Base-by-base conservation (phyloP, 345 rosid species). In the Noccaea bulbosa region DNA sequence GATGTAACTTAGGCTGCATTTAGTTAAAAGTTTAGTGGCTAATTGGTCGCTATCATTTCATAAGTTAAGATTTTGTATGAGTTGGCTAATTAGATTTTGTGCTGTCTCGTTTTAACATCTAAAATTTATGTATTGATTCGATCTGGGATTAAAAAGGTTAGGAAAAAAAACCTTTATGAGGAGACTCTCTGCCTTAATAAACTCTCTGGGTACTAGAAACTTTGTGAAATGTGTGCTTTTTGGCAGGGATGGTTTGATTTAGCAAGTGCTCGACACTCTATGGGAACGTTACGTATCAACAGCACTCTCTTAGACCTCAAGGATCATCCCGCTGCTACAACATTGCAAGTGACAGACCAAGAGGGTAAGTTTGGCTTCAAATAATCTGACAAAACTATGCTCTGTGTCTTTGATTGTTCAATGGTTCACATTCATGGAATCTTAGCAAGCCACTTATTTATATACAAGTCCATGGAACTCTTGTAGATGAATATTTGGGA, bases 231-330 rank as follows among this genome's bases (percentile, higher is more conserved):
- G 22, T 48, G 24, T 62, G 40, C 0, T 40, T 44, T 44, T 53
- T 64, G 50, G 50, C 62, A 94, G 97, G 99, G 97, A 57, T 94
- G 99, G 99, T 67, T 94, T 60, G 93, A 94, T 59, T 62, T 94
- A 61, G 93, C 97, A 5, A 81, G 96, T 79, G 95, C 97, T 39
- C 77, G 96, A 32, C 96, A 91, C 66, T 86, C 97, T 3, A 89
- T 94, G 99, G 99, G 99, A 41, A 70, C 88, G 46, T 89, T 82
- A 6, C 90, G 99, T n/a, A 43, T 94, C 71, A 94, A 80, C 64
- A 64, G 84, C 54, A 85, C 85, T 73, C 79, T 89, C 39, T 83
- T 91, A 70, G 96, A 94, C 71, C 93, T 85, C 64, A 89, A 86
- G 65, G 30, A 53, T 47, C 99, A 89, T 64, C 53, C 89, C 34